A percentile compares a stretch with the other conserved stretches of the same genome.
phyloP scores from a whole-genome alignment of 768 basidiomycete genomes.

The Lepiota venenata region DNA sequence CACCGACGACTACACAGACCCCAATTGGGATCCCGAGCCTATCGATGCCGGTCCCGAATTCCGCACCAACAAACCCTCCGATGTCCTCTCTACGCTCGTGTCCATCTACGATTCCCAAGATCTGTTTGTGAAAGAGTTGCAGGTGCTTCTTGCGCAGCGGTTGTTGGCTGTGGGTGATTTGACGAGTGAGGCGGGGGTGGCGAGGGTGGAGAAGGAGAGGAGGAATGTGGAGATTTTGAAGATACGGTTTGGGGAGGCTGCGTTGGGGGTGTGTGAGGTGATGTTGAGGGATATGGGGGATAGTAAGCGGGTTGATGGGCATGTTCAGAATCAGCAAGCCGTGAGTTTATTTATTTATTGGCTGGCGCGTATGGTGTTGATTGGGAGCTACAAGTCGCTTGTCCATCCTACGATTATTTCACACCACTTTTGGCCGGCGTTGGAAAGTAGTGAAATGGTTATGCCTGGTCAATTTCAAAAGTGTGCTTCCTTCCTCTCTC shows the following conservation, averaged over 20 bases:
- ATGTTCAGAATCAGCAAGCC: slow-evolving; percentile 69
- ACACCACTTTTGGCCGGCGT: slow-evolving; percentile 90
- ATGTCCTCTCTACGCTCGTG: slow-evolving; percentile 94
- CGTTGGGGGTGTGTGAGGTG: slow-evolving; percentile 94
- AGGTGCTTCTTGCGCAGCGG: slow-evolving; percentile 85
- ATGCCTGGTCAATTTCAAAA: slow-evolving; percentile 85
- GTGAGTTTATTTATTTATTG: slow-evolving; percentile 36
- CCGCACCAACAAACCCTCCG: slow-evolving; percentile 85
- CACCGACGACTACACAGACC: slow-evolving; percentile 85
- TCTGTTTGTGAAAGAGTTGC: slow-evolving; percentile 93
- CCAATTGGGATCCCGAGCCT: slow-evolving; percentile 95
- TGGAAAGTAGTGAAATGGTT: slow-evolving; percentile 66
- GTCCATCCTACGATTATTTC: slow-evolving; percentile 92
- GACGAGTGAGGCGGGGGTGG: not conserved
- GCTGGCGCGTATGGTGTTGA: not conserved
- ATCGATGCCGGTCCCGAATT: slow-evolving; percentile 97
- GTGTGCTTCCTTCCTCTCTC: slow-evolving; percentile 40
- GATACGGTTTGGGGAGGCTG: slow-evolving; percentile 90
- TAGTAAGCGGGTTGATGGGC: slow-evolving; percentile 85
- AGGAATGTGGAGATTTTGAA: slow-evolving; percentile 93
- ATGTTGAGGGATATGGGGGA: slow-evolving; percentile 98
- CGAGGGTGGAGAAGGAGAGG: slow-evolving; percentile 46
- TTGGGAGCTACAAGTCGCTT: slow-evolving; percentile 47
- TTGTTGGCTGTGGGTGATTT: slow-evolving; percentile 54
- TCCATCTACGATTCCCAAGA: slow-evolving; percentile 98